phyloP scores from a whole-genome alignment of 164 flowering plant species.

The Akebia trifoliata region DNA sequence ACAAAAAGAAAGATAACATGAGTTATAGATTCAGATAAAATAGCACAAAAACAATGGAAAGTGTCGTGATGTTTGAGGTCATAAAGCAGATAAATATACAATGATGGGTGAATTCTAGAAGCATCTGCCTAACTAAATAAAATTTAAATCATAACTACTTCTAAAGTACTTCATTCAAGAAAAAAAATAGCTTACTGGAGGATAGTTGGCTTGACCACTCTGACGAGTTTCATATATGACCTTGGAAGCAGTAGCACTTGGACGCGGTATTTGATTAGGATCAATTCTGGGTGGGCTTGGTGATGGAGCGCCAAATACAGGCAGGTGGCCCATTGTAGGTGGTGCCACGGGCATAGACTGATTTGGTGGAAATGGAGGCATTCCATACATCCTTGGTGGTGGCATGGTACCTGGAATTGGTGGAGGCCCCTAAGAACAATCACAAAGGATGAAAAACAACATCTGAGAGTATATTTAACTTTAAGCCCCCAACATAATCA shows the following conservation, averaged over 20 bases:
- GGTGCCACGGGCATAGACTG: slow-evolving; percentile 56
- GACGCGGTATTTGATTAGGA: slow-evolving; percentile 93
- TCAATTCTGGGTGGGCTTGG: slow-evolving; percentile 79
- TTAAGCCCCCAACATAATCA: background rate
- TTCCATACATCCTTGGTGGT: slow-evolving; percentile 70
- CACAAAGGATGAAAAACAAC: slow-evolving; percentile 4
- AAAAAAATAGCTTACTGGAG: slow-evolving; percentile 60
- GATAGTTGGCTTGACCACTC: slow-evolving; percentile 71
- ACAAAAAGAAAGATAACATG: slow-evolving; percentile 11
- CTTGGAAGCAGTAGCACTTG: slow-evolving; percentile 55
- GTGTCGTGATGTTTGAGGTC: background rate
- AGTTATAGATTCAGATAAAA: background rate
- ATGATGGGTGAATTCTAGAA: background rate
- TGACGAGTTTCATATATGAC: slow-evolving; percentile 75
- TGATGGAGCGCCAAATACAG: slow-evolving; percentile 41
- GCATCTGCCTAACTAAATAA: background rate
- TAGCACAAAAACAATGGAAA: background rate
- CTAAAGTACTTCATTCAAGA: background rate
- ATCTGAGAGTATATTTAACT: background rate
- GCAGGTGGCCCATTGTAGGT: slow-evolving; percentile 54
- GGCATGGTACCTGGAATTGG: slow-evolving; percentile 50
- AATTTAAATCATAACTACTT: background rate
- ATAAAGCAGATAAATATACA: background rate
- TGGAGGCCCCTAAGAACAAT: slow-evolving; percentile 30
- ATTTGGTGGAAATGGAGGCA: slow-evolving; percentile 58